Evolutionary conservation across 108 stramenopile genomes (phyloP).

Genomic region (Epipyxis sp.): DNA sequence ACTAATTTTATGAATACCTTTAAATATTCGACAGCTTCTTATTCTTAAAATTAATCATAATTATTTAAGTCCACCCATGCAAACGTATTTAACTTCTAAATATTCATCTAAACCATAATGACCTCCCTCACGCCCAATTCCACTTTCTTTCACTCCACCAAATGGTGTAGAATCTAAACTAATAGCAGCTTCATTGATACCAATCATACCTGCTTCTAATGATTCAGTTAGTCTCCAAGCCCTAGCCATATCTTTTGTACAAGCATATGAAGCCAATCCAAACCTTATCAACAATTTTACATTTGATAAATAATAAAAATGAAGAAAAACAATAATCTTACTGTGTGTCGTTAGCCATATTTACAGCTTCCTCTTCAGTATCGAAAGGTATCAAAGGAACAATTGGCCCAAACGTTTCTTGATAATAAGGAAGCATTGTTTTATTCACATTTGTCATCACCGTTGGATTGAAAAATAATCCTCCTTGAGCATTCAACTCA

Average conservation of each 20-base stretch:
- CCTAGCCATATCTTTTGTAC: conserved; percentile 41
- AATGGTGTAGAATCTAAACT: conserved; percentile 74
- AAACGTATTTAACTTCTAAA: conserved; percentile 71
- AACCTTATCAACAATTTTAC: too few relatives aligned
- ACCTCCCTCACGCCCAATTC: conserved; percentile 93
- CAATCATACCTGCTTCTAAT: conserved; percentile 76
- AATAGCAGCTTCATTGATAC: conserved; percentile 86
- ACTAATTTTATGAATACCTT: too few relatives aligned
- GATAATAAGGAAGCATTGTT: conserved; percentile 61
- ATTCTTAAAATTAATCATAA: too few relatives aligned
- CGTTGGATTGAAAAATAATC: conserved; percentile 76
- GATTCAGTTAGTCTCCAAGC: conserved; percentile 40
- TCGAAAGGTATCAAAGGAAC: conserved; percentile 52
- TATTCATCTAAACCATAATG: conserved; percentile 81
- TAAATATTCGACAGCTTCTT: too few relatives aligned
- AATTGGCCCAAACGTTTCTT: conserved; percentile 72
- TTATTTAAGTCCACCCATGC: neutral
- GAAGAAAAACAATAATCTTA: conserved; percentile 2
- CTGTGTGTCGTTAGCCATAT: conserved; percentile 48
- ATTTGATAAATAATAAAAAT: too few relatives aligned
- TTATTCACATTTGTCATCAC: conserved; percentile 69
- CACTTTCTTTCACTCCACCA: conserved; percentile 93
- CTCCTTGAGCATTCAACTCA: conserved; percentile 49
- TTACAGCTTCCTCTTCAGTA: conserved; percentile 54
- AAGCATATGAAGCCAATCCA: conserved; percentile 58